Evolutionary conservation across 108 stramenopile genomes (phyloP), one percentile per base, ranked within the genome.

Genomic region (Epithemia pelagica): DNA sequence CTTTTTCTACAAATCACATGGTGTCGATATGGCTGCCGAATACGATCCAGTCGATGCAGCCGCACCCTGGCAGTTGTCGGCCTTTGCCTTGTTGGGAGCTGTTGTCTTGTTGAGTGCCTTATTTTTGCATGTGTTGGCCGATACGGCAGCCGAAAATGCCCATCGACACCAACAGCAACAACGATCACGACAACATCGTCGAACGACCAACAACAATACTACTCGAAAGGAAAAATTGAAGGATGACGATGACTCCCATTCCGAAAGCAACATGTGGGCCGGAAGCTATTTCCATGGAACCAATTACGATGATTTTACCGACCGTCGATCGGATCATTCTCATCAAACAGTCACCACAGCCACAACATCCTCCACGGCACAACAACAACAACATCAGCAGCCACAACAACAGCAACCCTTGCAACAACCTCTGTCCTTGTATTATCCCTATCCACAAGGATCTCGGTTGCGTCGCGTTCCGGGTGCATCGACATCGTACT

Each of bases 61-160:
- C 21, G n/a, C 28, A 3, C 61, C 61, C 7, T 30, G 61, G n/a
- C 28, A 62, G 28, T 37, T 82, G n/a, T 88, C 86, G 10, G 73
- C 82, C 5, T 58, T 58, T 32, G 58, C 58, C 25, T 21, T 68
- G 32, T 15, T 68, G 32, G 58, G 30, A 55, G 22, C 32, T 1
- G 33, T 68, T 20, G 32, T 68, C 2, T 57, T 68, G 21, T 26
- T 68, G 30, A 65, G 78, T 66, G 89, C 81, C 21, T 60, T 91
- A 23, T 83, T 84, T 37, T 65, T 91, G 62, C 86, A 91, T 65
- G 73, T 86, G 26, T 68, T 78, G 22, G 52, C 71, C 10, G 79
- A 79, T 27, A 21, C 52, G 18, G 54, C 52, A 54, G 52, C 24
- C 52, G 54, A 66, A 55, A 23, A 24, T 28, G 37, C 37, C 10